Conservation (phyloP, 768 basidiomycete species). For the Suillus variegatus region DNA sequence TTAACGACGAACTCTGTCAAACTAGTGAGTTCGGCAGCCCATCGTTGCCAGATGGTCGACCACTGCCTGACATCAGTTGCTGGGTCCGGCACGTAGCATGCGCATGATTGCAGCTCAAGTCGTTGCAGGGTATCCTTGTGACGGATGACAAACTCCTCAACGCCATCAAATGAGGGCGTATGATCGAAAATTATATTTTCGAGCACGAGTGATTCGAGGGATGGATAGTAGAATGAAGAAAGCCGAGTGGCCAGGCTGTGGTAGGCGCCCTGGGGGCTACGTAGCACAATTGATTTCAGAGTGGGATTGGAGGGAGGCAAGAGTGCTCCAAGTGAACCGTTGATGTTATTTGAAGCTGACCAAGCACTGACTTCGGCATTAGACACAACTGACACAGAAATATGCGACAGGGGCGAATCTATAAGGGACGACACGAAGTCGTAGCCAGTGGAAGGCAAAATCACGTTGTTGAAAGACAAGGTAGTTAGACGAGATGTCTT, state of each 20-base stretch:
- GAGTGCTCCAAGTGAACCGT: conserved; percentile 25
- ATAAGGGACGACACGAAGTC: conserved; percentile 28
- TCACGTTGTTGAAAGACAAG: conserved; percentile 26
- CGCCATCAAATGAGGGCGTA: conserved; percentile 19
- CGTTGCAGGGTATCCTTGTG: conserved; percentile 28
- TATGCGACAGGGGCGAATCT: conserved; percentile 28
- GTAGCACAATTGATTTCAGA: conserved; percentile 27
- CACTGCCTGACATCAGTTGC: conserved; percentile 23
- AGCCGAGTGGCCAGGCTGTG: conserved; percentile 28
- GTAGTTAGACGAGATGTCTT: conserved; percentile 22
- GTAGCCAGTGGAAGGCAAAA: conserved; percentile 24
- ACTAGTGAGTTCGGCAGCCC: conserved; percentile 22
- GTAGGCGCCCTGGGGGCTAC: conserved; percentile 32
- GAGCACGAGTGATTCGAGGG: conserved; percentile 29
- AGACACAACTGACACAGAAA: conserved; percentile 31
- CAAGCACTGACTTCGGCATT: conserved; percentile 29
- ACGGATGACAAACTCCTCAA: conserved; percentile 33
- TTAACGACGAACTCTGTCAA: conserved; percentile 26
- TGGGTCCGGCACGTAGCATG: conserved; percentile 22
- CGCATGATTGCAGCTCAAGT: conserved; percentile 26
- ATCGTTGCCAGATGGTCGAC: conserved; percentile 28
- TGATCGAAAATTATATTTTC: conserved; percentile 33
- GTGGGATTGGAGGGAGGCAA: conserved; percentile 23
- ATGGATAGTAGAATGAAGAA: conserved; percentile 24
- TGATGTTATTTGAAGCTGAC: conserved; percentile 32